These are phyloP conservation scores for Neodidymelliopsis sp. DNA, from an alignment of 2,329 filamentous ascomycete genomes.

Conservation along the genomic window DNA sequence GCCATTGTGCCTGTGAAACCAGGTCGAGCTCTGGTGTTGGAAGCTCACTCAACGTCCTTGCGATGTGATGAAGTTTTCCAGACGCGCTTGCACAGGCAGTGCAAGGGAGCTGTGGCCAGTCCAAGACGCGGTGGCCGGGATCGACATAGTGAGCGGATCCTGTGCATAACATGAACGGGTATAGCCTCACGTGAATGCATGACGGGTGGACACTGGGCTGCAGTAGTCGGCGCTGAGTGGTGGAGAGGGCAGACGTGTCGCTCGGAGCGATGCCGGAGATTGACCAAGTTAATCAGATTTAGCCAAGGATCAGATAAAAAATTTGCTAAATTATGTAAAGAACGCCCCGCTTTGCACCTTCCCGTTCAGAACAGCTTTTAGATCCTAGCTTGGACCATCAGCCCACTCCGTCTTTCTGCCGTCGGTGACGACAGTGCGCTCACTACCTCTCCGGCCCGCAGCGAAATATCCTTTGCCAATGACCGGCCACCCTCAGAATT, in stretches of 20 bases:
- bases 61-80: conserved; percentile 31
- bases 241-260: conserved; percentile 20
- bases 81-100: conserved; percentile 24
- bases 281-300: conserved; percentile 30
- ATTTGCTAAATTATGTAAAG: conserved; percentile 32
- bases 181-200: conserved; percentile 28
- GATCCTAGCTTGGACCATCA: conserved; percentile 43
- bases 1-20: conserved; percentile 32
- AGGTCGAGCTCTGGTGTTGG: conserved; percentile 20
- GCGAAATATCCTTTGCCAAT: conserved; percentile 46
- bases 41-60: conserved; percentile 21
- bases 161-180: conserved; percentile 22
- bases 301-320: conserved; percentile 41
- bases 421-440: conserved; percentile 28
- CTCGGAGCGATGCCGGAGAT: conserved; percentile 22
- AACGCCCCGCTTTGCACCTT: conserved; percentile 19
- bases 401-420: conserved; percentile 24
- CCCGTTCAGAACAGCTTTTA: conserved; percentile 20
- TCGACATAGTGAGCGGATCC: conserved; percentile 32
- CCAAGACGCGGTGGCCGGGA: conserved; percentile 33
- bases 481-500: conserved; percentile 43
- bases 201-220: conserved; percentile 20
- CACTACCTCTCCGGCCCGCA: conserved; percentile 45
- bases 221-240: conserved; percentile 16
- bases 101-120: conserved; percentile 28